Evolutionary conservation across 2,329 filamentous ascomycete genomes (phyloP), one percentile per base, ranked within the genome.

Genomic region (Colletotrichum tofieldiae): DNA sequence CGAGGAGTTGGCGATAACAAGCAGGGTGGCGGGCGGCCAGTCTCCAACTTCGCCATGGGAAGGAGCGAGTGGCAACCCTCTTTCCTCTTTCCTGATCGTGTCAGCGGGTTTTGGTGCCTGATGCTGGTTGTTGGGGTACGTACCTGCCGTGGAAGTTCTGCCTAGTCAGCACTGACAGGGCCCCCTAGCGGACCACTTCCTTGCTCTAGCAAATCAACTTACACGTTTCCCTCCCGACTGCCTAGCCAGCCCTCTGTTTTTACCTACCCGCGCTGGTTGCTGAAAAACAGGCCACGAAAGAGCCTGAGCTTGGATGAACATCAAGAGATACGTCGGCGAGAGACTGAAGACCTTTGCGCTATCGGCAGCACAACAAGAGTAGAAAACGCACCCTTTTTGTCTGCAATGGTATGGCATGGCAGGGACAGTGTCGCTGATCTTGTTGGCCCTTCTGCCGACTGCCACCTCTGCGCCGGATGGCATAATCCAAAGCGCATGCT

Each of bases 121-220:
- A 9, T 43, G 41, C 26, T 9, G 49, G 6, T 26, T 18, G 35
- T 26, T 4, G 7, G 1, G 14, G 37, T 45, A 64, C 61, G 61
- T 64, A 64, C 37, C 37, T 7, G 7, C 32, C 32, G 16, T 7
- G 2, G n/a, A 18, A 20, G n/a, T 29, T 62, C 12, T 43, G n/a
- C 4, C 4, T 37, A 23, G 32, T 18, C 2, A 7, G 8, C 52
- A 11, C 18, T 8, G 23, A 3, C 52, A 32, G 52, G 29, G 11
- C 20, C 26, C 29, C 16, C 20, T 32, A n/a, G 39, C 39, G 37
- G 35, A 16, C 37, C 61, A 32, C 37, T 54, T 29, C 23, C 20
- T 26, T 59, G 29, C 26, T 49, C 37, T 29, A 23, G 54, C 49
- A 64, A 64, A 55, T 64, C 61, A 64, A 64, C 61, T 64, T 64